phyloP scores from a whole-genome alignment of 1,284 basidiomycete species.

The Fereydounia khargensis region DNA sequence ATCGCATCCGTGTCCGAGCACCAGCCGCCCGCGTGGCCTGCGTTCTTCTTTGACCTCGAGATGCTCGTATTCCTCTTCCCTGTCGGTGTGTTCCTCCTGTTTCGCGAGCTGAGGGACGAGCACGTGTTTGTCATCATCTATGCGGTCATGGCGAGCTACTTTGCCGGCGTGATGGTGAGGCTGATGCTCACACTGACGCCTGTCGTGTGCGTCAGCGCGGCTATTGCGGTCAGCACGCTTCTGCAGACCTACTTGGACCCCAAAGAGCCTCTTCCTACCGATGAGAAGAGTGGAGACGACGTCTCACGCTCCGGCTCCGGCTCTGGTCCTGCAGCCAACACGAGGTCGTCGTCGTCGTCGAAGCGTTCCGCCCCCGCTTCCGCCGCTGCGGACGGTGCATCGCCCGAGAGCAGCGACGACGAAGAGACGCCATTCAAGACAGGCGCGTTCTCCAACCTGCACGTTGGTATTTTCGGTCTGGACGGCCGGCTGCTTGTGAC shows the following conservation, averaged over 20 bases:
- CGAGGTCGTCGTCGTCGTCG: constrained; percentile 3
- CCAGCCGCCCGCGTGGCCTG: constrained; percentile 98
- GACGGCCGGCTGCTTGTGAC: constrained; percentile 79
- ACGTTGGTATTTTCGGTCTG: constrained; percentile 76
- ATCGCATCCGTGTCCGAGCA: constrained; percentile 99
- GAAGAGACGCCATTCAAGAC: background rate
- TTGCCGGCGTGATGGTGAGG: constrained; percentile 98
- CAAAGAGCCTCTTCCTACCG: constrained; percentile 61
- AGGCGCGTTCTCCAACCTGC: constrained; percentile 5
- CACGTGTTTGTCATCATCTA: constrained; percentile 99
- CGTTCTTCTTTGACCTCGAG: constrained; percentile 99
- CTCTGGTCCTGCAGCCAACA: background rate
- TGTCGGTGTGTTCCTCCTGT: constrained; percentile 88
- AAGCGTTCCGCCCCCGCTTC: background rate
- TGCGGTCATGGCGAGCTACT: constrained; percentile 91
- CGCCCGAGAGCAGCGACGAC: background rate
- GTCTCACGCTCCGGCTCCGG: constrained; percentile 46
- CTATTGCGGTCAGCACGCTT: constrained; percentile 83
- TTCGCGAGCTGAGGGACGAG: constrained; percentile 90
- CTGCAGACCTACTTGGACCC: constrained; percentile 84
- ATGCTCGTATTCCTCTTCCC: constrained; percentile 98
- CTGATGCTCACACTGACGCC: constrained; percentile 89
- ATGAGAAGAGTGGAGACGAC: constrained; percentile 49
- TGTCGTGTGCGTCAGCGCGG: constrained; percentile 84
- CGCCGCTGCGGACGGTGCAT: background rate